These are phyloP conservation scores for Mytilinidion resinicola DNA, from an alignment of 495 filamentous ascomycete genomes.

Conservation along the genomic window DNA sequence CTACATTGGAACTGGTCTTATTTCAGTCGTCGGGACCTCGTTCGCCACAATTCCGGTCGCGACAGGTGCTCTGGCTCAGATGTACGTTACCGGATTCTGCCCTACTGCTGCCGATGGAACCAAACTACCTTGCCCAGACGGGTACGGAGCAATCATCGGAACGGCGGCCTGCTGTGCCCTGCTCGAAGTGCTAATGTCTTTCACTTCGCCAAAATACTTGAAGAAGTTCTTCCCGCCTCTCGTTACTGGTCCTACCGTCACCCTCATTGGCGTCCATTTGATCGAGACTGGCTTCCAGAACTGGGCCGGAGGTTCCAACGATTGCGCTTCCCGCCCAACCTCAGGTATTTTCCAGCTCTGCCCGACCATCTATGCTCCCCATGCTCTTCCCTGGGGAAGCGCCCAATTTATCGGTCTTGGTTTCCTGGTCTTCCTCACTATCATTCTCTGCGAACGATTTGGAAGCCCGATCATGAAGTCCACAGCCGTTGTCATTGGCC, in stretches of 20 bases:
- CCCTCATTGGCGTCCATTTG: conserved; percentile 40
- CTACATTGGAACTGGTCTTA: conserved; percentile 79
- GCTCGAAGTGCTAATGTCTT: conserved; percentile 68
- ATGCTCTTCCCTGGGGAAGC: conserved; percentile 80
- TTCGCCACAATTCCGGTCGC: conserved; percentile 86
- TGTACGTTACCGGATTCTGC: conserved; percentile 80
- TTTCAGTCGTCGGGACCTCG: conserved; percentile 84
- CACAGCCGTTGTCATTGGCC: conserved; percentile 71
- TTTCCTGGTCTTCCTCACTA: conserved; percentile 84
- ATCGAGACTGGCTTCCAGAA: conserved; percentile 72
- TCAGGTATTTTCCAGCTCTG: conserved; percentile 57
- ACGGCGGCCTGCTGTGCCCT: conserved; percentile 65
- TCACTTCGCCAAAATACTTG: conserved; percentile 62
- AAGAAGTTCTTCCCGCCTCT: conserved; percentile 81
- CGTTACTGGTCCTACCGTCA: conserved; percentile 59
- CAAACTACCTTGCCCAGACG: conserved; percentile 71
- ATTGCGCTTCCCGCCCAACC: conserved; percentile 52
- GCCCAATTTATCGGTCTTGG: conserved; percentile 84
- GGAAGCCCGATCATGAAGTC: conserved; percentile 72
- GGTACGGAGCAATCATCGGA: conserved; percentile 78
- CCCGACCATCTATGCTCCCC: conserved; percentile 65
- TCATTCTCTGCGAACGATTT: conserved; percentile 78
- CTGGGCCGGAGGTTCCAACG: conserved; percentile 74
- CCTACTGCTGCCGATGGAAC: conserved; percentile 57
- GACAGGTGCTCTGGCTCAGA: conserved; percentile 67